phyloP scores from a whole-genome alignment of 371 early-diverging fungal genomes.

The Mucor sp. region DNA sequence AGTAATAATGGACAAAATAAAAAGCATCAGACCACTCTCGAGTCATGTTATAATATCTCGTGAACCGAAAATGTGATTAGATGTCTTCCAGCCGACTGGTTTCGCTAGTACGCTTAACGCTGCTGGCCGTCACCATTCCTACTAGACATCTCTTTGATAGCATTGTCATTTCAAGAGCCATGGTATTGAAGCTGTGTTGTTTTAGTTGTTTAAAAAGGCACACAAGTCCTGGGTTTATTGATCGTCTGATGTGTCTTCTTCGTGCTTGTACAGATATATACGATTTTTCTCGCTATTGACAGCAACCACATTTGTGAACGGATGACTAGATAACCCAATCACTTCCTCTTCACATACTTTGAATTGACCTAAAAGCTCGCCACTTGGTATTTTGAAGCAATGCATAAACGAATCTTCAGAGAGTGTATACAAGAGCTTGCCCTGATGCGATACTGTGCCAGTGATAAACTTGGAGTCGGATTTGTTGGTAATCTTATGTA shows the following conservation, averaged over 20 bases:
- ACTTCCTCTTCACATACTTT: slow-evolving; percentile 62
- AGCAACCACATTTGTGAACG: slow-evolving; percentile 76
- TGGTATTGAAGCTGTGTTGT: no score
- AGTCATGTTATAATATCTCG: no score
- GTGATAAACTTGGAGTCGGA: slow-evolving; percentile 60
- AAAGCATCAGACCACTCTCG: no score
- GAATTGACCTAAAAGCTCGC: slow-evolving; percentile 32
- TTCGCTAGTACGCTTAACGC: no score
- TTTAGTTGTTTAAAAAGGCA: no score
- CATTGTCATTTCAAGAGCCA: no score
- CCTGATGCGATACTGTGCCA: slow-evolving; percentile 71
- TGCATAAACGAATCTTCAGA: slow-evolving; percentile 66
- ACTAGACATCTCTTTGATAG: no score
- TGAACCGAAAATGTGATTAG: no score
- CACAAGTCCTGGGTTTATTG: neutral
- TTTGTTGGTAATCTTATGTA: slow-evolving; percentile 40
- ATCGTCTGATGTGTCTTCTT: neutral
- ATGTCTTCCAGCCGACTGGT: no score
- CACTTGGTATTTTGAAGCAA: slow-evolving; percentile 61
- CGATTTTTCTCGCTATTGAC: slow-evolving; percentile 69
- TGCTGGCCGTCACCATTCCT: no score
- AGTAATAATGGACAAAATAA: no score
- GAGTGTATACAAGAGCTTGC: slow-evolving; percentile 73
- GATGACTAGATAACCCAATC: slow-evolving; percentile 75
- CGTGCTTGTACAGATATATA: slow-evolving; percentile 54